Percentiles rank a stretch among this genome's conserved stretches.
Conservation (phyloP, 345 rosid genomes). For the Eucalyptus leucophloia region DNA sequence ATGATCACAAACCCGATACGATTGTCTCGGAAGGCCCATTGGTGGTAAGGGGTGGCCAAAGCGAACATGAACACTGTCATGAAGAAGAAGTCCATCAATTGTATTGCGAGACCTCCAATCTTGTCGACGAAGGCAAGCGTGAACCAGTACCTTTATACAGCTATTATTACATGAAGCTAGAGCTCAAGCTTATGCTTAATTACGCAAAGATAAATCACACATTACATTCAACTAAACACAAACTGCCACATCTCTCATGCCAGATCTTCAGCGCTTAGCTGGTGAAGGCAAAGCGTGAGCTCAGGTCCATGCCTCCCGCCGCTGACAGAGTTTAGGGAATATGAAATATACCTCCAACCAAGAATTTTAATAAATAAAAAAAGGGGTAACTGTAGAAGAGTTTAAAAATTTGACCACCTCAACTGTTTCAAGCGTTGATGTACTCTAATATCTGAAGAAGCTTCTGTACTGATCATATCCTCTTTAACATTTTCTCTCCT, state of each 20-base stretch:
- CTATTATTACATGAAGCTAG: background rate
- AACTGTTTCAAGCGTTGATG: background rate
- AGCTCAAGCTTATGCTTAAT: background rate
- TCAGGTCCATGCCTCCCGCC: background rate
- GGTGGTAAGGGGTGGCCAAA: background rate
- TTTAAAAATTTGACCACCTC: too few relatives aligned
- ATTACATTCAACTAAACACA: background rate
- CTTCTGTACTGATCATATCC: background rate
- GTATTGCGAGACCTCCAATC: background rate
- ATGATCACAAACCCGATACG: background rate
- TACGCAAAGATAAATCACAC: background rate
- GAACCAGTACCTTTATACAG: background rate
- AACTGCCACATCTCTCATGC: background rate
- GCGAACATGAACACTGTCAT: background rate
- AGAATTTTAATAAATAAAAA: too few relatives aligned
- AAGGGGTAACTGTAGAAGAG: background rate
- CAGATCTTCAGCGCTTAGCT: background rate
- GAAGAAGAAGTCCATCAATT: constrained; percentile 1
- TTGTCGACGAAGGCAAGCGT: background rate
- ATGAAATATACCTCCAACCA: background rate
- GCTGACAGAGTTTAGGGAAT: fast-evolving
- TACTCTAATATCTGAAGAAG: background rate
- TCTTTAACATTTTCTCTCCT: background rate
- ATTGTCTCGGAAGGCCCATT: background rate
- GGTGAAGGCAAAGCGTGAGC: background rate